These are phyloP conservation scores for Apiospora rasikravindrae DNA, from an alignment of 2,329 filamentous ascomycete species.

Conservation along the genomic window DNA sequence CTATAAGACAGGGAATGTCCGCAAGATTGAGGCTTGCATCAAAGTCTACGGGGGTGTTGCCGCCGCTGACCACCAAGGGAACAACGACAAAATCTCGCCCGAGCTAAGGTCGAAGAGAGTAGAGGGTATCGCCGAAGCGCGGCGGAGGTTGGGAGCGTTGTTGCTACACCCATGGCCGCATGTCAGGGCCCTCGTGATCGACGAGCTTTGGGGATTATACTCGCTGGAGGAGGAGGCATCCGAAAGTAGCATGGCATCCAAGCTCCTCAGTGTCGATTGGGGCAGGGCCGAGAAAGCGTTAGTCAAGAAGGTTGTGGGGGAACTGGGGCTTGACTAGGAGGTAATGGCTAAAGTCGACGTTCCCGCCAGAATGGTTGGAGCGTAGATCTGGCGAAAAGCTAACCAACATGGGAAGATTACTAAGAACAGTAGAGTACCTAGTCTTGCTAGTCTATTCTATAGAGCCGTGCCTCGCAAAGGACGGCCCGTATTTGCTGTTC, in stretches of 20 bases:
- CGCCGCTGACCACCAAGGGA: slow-evolving; percentile 27
- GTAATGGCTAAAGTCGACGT: background rate
- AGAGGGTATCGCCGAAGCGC: slow-evolving; percentile 57
- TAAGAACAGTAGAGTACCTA: background rate
- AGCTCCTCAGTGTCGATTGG: slow-evolving; percentile 63
- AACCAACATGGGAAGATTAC: background rate
- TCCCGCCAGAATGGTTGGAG: slow-evolving; percentile 1
- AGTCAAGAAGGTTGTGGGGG: slow-evolving; percentile 48
- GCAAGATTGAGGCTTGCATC: slow-evolving; percentile 80
- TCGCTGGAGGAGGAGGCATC: slow-evolving; percentile 27
- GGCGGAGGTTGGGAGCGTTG: slow-evolving; percentile 74
- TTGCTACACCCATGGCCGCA: slow-evolving; percentile 83
- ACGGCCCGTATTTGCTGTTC: background rate
- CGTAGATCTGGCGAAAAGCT: background rate
- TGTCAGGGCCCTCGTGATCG: slow-evolving; percentile 65
- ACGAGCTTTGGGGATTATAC: slow-evolving; percentile 62
- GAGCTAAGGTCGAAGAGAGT: slow-evolving; percentile 40
- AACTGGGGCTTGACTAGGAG: slow-evolving; percentile 18
- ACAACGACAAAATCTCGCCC: slow-evolving; percentile 17
- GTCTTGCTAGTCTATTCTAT: background rate
- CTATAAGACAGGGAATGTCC: slow-evolving; percentile 81
- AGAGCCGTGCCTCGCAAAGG: background rate
- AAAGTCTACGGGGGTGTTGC: slow-evolving; percentile 78
- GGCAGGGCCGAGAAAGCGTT: slow-evolving; percentile 54
- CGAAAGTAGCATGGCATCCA: slow-evolving; percentile 19